Evolutionary conservation across 106 monocot genomes (phyloP).

Genomic region (Hemerocallis citrina): DNA sequence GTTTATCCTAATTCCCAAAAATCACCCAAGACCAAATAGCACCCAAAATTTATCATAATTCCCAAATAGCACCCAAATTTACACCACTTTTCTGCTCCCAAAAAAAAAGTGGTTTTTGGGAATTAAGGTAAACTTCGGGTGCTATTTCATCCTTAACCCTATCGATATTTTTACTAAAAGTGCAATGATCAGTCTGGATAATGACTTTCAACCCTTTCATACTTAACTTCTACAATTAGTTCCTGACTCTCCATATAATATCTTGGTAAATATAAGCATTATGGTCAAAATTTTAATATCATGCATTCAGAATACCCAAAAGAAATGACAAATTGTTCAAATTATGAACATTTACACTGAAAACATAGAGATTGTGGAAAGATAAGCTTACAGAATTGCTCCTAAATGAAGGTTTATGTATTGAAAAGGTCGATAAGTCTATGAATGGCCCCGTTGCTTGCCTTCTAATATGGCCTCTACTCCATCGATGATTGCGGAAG

Average conservation of each 20-base stretch:
- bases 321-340: neutral
- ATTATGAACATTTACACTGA: neutral
- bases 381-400: conserved; percentile 32
- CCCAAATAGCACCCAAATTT: no score
- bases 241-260: no score
- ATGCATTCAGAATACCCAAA: neutral
- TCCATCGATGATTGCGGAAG: conserved; percentile 4
- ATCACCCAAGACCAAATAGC: no score
- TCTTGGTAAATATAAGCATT: conserved; percentile 1
- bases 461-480: conserved; percentile 8
- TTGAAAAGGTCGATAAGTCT: conserved; percentile 24
- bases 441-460: conserved; percentile 13
- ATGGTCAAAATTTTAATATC: neutral
- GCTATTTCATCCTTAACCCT: no score
- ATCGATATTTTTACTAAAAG: neutral
- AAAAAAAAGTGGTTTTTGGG: no score
- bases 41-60: no score
- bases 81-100: no score
- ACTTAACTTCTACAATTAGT: no score
- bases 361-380: neutral
- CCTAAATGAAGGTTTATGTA: conserved; percentile 14
- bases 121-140: no score
- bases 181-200: neutral
- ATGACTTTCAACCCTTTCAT: no score
- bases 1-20: no score